Evolutionary conservation across 306 rosid genomes (phyloP).

Genomic region (Sphenostylis stenocarpa): DNA sequence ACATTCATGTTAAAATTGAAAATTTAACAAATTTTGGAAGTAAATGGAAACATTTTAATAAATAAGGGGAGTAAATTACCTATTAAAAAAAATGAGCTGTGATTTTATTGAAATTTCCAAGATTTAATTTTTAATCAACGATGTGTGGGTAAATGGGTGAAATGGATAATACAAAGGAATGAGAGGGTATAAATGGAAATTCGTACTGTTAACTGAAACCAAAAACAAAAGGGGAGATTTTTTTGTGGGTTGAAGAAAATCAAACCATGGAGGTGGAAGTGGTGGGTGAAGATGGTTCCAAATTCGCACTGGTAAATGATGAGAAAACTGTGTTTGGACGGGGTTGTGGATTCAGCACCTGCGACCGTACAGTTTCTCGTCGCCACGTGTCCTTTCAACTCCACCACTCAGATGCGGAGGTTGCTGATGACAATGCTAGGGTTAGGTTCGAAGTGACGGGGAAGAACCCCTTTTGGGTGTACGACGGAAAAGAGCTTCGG

Average conservation of each 20-base stretch:
- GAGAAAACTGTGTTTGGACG: slow-evolving; percentile 50
- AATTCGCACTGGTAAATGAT: slow-evolving; percentile 7
- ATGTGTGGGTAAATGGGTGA: too few relatives aligned
- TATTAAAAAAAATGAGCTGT: too few relatives aligned
- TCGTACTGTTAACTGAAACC: neutral
- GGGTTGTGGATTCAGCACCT: slow-evolving; percentile 54
- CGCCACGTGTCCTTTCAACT: slow-evolving; percentile 55
- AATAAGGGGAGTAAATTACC: too few relatives aligned
- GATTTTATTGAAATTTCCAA: too few relatives aligned
- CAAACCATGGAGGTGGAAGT: slow-evolving; percentile 57
- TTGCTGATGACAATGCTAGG: slow-evolving; percentile 30
- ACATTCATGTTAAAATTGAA: too few relatives aligned
- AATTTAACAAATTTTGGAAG: too few relatives aligned
- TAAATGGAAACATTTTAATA: too few relatives aligned
- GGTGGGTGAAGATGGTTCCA: slow-evolving; percentile 56
- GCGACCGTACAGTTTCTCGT: slow-evolving; percentile 69
- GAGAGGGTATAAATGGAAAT: neutral
- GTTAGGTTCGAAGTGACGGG: slow-evolving; percentile 76
- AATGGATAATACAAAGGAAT: neutral
- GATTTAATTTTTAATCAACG: too few relatives aligned
- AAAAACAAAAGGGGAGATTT: neutral
- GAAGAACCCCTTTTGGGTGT: slow-evolving; percentile 79
- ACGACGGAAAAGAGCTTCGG: slow-evolving; percentile 38
- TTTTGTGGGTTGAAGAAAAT: neutral
- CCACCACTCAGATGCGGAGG: slow-evolving; percentile 8